phyloP scores from a whole-genome alignment of 257 asterid species.

The Paulownia fortunei region DNA sequence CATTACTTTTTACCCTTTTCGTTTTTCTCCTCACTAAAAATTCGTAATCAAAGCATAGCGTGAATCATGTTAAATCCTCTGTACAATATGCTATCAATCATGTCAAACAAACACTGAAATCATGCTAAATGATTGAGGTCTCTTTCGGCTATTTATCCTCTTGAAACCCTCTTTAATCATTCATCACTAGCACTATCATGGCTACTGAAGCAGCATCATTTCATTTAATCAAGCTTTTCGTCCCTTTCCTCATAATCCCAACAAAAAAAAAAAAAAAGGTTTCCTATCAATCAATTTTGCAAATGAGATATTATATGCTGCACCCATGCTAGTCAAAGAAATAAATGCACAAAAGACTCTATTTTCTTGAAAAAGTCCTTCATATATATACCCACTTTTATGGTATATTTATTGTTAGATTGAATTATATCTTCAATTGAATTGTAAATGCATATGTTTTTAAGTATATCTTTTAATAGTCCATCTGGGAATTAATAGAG shows the following conservation, averaged over 20 bases:
- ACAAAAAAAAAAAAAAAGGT: neutral
- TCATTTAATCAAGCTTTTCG: neutral
- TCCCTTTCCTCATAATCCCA: neutral
- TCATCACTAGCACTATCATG: neutral
- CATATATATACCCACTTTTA: too few relatives aligned
- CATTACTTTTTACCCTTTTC: too few relatives aligned
- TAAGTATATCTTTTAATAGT: too few relatives aligned
- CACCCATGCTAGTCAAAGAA: neutral
- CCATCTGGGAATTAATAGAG: too few relatives aligned
- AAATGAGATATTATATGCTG: neutral
- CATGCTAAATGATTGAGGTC: neutral
- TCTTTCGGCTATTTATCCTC: neutral
- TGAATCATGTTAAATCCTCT: neutral
- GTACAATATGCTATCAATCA: neutral
- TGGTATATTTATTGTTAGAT: too few relatives aligned
- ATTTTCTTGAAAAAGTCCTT: too few relatives aligned
- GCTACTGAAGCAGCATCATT: neutral
- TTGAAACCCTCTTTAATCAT: neutral
- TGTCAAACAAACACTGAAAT: neutral
- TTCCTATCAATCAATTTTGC: neutral
- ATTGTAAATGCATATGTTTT: too few relatives aligned
- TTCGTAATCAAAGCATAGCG: neutral
- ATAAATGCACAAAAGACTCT: too few relatives aligned
- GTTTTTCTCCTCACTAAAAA: too few relatives aligned
- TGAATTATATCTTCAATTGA: too few relatives aligned